These are phyloP conservation scores for Ceratopteris richardii DNA, from an alignment of 75 land plant species.

Conservation along the genomic window DNA sequence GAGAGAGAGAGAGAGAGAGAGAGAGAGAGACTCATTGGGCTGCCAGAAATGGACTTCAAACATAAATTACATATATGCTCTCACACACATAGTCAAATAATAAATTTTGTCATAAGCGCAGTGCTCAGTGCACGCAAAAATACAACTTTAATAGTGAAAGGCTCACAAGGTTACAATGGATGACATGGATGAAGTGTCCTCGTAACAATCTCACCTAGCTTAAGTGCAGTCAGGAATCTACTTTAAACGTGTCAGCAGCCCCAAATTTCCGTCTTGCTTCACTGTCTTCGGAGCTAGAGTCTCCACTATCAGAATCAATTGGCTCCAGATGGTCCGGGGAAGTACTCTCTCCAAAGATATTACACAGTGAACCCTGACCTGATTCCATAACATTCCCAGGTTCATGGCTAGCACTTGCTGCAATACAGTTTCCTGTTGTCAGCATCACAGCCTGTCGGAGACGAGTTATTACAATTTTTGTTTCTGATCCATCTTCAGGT, in stretches of 20 bases:
- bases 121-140: no score
- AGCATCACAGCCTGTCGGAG: conserved; percentile 79
- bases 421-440: conserved; percentile 42
- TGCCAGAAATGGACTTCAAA: no score
- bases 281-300: conserved; percentile 19
- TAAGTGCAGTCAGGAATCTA: neutral
- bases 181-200: no score
- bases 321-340: neutral
- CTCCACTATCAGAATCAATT: conserved; percentile 14
- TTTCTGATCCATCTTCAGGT: conserved; percentile 62
- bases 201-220: no score
- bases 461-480: conserved; percentile 77
- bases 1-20: no score
- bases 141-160: no score
- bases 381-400: neutral
- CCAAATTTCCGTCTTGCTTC: conserved; percentile 61
- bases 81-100: no score
- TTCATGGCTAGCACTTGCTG: conserved; percentile 43
- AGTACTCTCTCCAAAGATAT: neutral
- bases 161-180: no score
- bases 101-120: no score
- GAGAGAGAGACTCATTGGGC: no score
- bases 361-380: neutral
- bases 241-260: conserved; percentile 60
- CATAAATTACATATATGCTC: no score